A percentile compares a stretch with the other conserved stretches of the same genome.
These are phyloP conservation scores for Podospora comata DNA, from an alignment of 495 filamentous ascomycete species.

Conservation along the genomic window DNA sequence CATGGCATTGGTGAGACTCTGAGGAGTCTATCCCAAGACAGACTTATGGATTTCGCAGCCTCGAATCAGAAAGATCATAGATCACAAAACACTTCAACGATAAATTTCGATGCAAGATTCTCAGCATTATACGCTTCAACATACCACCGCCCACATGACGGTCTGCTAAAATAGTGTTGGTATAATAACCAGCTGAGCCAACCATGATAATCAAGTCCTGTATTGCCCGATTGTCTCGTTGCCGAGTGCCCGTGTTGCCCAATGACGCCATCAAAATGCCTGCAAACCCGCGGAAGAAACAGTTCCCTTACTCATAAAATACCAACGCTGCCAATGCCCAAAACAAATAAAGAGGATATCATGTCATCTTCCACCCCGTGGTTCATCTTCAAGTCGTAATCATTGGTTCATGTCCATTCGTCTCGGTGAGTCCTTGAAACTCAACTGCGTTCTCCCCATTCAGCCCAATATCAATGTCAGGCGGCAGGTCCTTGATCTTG, in stretches of 20 bases:
- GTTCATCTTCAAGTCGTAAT: constrained; percentile 44
- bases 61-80: too few species aligned
- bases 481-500: constrained; percentile 70
- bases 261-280: constrained; percentile 7
- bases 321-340: not conserved
- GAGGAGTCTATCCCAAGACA: too few species aligned
- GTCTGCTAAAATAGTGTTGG: not conserved
- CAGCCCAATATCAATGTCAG: constrained; percentile 68
- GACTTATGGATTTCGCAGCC: too few species aligned
- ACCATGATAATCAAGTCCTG: not conserved
- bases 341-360: not conserved
- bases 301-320: not conserved
- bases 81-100: too few species aligned
- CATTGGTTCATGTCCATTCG: constrained; percentile 57
- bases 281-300: constrained; percentile 10
- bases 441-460: constrained; percentile 35
- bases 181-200: not conserved
- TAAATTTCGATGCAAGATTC: too few species aligned
- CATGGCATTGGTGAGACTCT: too few species aligned
- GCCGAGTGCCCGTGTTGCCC: not conserved
- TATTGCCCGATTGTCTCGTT: not conserved
- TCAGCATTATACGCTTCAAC: not conserved
- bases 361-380: constrained; percentile 7
- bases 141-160: not conserved
- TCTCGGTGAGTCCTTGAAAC: constrained; percentile 16